Conservation (phyloP, 352 stramenopile genomes). For the Stramenopiles sp. region DNA sequence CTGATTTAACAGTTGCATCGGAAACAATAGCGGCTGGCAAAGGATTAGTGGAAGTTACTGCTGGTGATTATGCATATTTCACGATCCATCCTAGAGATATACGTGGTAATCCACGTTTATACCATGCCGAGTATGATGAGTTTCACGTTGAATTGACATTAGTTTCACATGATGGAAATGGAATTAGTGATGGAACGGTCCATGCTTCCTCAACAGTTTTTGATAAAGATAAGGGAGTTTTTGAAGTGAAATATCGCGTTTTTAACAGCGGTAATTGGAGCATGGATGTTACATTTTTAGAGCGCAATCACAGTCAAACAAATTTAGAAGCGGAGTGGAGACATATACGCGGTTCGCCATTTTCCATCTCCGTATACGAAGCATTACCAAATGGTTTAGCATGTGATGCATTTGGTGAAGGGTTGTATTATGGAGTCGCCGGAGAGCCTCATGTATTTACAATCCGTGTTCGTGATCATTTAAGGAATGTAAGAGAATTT, state of each 20-base stretch:
- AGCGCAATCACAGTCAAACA: background rate
- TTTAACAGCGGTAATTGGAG: background rate
- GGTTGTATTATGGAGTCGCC: slow-evolving; percentile 24
- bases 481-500: slow-evolving; percentile 1
- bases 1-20: background rate
- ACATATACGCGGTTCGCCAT: slow-evolving; percentile 28
- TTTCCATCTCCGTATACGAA: slow-evolving; percentile 27
- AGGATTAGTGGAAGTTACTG: background rate
- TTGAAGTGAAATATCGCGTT: background rate
- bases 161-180: background rate
- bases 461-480: slow-evolving; percentile 28
- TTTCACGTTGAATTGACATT: background rate
- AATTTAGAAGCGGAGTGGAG: background rate
- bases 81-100: background rate
- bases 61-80: background rate
- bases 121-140: background rate
- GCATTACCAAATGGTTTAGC: slow-evolving; percentile 19
- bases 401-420: slow-evolving; percentile 24
- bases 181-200: background rate
- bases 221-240: background rate
- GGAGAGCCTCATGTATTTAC: slow-evolving; percentile 21
- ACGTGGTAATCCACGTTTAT: background rate
- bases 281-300: background rate
- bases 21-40: background rate
- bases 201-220: background rate